A percentile compares a stretch with the other conserved stretches of the same genome.
phyloP scores from a whole-genome alignment of 257 asterid genomes.

The Paraleonurus japonicus region DNA sequence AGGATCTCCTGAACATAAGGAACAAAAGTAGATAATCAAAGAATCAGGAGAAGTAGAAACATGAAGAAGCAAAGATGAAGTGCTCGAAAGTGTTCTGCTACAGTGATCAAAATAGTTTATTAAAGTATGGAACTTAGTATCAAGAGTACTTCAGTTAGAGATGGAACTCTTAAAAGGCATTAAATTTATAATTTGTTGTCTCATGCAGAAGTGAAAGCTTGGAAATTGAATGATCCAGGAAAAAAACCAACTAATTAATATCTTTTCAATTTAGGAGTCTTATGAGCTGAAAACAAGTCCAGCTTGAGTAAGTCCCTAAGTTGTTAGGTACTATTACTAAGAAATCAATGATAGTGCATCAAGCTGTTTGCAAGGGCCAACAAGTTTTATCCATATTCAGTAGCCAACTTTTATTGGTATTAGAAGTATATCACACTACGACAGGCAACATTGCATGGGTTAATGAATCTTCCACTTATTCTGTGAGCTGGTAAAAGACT shows the following conservation, averaged over 20 bases:
- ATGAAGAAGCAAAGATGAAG: conserved; percentile 14
- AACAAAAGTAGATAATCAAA: conserved; percentile 21
- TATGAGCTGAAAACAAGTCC: background rate
- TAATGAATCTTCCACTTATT: background rate
- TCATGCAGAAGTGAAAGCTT: background rate
- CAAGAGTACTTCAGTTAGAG: conserved; percentile 2
- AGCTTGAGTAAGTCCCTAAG: no score
- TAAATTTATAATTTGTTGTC: background rate
- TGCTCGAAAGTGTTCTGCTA: conserved; percentile 14
- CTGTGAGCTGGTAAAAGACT: background rate
- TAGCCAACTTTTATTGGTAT: background rate
- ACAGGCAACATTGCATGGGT: background rate
- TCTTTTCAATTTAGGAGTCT: background rate
- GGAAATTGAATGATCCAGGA: background rate
- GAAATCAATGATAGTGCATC: no score
- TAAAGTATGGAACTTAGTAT: conserved; percentile 14
- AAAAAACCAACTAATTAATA: background rate
- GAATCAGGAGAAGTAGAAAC: background rate
- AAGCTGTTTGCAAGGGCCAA: no score
- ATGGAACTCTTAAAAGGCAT: background rate
- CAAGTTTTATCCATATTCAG: no score
- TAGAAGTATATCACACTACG: background rate
- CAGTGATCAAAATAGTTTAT: conserved; percentile 17
- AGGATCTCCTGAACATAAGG: conserved; percentile 53
- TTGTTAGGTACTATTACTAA: no score